Evolutionary conservation across 148 eudicot genomes (phyloP).

Genomic region (Camellia japonica): DNA sequence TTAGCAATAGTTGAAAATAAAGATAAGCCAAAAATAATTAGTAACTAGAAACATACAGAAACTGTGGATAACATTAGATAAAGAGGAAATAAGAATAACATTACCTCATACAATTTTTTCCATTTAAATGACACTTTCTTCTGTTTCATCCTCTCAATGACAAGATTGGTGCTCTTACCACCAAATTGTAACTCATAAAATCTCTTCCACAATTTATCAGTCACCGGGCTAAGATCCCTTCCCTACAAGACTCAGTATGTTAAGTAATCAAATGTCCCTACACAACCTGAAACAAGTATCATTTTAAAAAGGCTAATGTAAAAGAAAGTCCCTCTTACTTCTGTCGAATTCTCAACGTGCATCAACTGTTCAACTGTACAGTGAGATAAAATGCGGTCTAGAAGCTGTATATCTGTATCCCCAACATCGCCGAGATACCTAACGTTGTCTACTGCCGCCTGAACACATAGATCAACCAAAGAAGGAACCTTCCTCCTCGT

Average conservation of each 20-base stretch:
- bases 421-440: conserved; percentile 89
- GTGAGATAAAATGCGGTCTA: conserved; percentile 81
- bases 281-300: neutral
- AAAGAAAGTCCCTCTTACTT: conserved; percentile 45
- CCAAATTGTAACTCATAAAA: conserved; percentile 64
- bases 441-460: conserved; percentile 72
- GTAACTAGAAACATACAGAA: neutral
- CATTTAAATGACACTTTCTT: conserved; percentile 45
- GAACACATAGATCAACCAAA: conserved; percentile 82
- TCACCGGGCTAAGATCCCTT: conserved; percentile 77
- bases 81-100: neutral
- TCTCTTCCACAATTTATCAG: conserved; percentile 80
- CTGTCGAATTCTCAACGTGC: conserved; percentile 68
- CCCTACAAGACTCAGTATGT: conserved; percentile 45
- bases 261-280: neutral
- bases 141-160: conserved; percentile 49
- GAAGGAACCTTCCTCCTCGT: conserved; percentile 46
- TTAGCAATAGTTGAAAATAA: neutral
- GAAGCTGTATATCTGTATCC: conserved; percentile 58
- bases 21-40: neutral
- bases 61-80: neutral
- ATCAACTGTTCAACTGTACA: conserved; percentile 77
- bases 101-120: conserved; percentile 79
- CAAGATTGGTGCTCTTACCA: conserved; percentile 34
- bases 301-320: neutral